Evolutionary conservation across 441 rosid genomes (phyloP).

Genomic region (Erodium moschatum): DNA sequence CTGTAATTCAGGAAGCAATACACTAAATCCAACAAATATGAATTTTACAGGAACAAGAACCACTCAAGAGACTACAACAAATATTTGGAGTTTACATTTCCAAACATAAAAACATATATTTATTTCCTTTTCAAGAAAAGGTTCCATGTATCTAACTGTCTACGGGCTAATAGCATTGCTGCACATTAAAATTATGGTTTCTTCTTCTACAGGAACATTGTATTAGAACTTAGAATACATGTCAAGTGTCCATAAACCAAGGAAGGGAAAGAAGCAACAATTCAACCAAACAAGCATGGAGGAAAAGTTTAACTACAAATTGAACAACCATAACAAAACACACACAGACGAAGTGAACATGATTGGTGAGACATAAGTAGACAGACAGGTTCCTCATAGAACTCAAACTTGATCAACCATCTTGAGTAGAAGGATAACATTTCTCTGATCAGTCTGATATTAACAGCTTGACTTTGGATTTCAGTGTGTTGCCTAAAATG

Average conservation of each 20-base stretch:
- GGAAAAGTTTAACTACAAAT: background rate
- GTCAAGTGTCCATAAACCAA: background rate
- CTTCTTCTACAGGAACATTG: background rate
- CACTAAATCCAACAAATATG: background rate
- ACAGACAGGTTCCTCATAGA: background rate
- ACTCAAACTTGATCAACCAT: no score
- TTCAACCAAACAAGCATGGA: background rate
- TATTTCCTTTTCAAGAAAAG: background rate
- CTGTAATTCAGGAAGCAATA: constrained; percentile 36
- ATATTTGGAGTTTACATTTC: background rate
- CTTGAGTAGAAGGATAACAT: no score
- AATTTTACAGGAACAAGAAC: background rate
- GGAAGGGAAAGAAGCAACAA: background rate
- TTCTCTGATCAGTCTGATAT: no score
- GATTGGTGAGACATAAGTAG: background rate
- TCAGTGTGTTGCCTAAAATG: background rate
- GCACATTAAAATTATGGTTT: background rate
- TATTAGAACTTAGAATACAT: background rate
- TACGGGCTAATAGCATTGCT: background rate
- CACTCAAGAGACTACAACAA: background rate
- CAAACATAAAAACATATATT: background rate
- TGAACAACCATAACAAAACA: background rate
- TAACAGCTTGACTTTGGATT: background rate
- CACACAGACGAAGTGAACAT: background rate
- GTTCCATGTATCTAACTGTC: background rate